Percentiles rank a stretch among this genome's conserved stretches.
Evolutionary conservation across 257 asterid species (phyloP).

Genomic region (Scutellaria baicalensis): DNA sequence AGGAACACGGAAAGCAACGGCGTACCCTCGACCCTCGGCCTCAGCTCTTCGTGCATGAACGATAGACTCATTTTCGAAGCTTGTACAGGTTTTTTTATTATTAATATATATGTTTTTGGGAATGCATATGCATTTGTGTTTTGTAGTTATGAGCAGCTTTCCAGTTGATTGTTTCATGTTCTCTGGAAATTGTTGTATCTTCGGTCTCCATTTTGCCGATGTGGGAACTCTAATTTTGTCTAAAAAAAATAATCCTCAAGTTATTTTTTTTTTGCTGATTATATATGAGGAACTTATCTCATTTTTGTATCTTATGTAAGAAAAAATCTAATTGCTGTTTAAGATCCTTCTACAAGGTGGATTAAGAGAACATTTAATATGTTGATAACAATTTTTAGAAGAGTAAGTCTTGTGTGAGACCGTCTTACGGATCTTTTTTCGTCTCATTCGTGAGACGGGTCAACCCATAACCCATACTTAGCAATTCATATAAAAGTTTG

Average conservation of each 20-base stretch:
- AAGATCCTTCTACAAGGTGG: too few relatives aligned
- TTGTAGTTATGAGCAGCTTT: slow-evolving; percentile 1
- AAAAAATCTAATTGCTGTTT: too few relatives aligned
- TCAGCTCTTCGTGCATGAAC: slow-evolving; percentile 13
- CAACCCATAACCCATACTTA: too few relatives aligned
- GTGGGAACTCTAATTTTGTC: slow-evolving; percentile 13
- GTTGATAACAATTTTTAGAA: too few relatives aligned
- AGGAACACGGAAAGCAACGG: neutral
- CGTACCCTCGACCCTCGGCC: slow-evolving; percentile 43
- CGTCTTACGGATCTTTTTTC: too few relatives aligned
- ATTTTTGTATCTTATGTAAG: too few relatives aligned
- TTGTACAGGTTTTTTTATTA: slow-evolving; percentile 13
- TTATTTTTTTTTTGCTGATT: neutral
- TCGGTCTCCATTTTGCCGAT: slow-evolving; percentile 11
- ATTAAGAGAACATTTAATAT: too few relatives aligned
- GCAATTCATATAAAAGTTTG: too few relatives aligned
- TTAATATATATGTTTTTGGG: neutral
- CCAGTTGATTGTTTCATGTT: neutral
- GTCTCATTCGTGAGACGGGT: too few relatives aligned
- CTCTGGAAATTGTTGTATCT: slow-evolving; percentile 11
- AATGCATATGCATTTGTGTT: neutral
- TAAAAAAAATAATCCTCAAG: neutral
- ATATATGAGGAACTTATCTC: neutral
- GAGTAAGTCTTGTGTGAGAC: too few relatives aligned
- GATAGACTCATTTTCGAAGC: neutral